These are phyloP conservation scores for Coemansia sp. DNA, from an alignment of 192 early-diverging fungal genomes.

Conservation along the genomic window DNA sequence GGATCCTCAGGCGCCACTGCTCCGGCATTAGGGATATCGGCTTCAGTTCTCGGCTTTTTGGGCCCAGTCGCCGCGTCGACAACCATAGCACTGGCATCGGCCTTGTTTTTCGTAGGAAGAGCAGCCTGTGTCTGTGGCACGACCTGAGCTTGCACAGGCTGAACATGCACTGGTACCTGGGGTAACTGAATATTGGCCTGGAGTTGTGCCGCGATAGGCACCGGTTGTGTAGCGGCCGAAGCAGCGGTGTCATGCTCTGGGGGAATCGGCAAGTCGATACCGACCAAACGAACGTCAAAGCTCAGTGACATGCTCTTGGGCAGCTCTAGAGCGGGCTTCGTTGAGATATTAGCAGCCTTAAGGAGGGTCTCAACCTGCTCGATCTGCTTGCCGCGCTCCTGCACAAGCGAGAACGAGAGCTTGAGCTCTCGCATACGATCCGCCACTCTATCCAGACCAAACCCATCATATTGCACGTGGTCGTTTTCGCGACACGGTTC, in stretches of 20 bases:
- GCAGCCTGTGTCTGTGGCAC: constrained; percentile 6
- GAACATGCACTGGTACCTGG: constrained; percentile 23
- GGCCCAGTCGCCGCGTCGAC: not conserved
- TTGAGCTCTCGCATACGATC: constrained; percentile 49
- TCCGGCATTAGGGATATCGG: not conserved
- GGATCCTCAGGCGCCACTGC: constrained; percentile 12
- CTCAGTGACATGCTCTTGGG: constrained; percentile 40
- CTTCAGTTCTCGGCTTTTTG: constrained; percentile 30
- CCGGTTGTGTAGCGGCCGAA: not conserved
- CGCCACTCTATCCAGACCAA: constrained; percentile 39
- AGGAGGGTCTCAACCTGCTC: constrained; percentile 40
- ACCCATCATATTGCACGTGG: constrained; percentile 49
- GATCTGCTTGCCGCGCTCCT: constrained; percentile 42
- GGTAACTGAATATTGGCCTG: not conserved
- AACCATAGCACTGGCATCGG: not conserved
- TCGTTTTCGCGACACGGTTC: constrained; percentile 46
- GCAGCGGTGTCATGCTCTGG: constrained; percentile 19
- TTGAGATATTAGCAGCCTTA: constrained; percentile 35
- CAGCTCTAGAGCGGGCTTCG: constrained; percentile 30
- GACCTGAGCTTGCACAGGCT: constrained; percentile 19
- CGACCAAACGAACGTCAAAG: constrained; percentile 42
- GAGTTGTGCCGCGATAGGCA: constrained; percentile 8
- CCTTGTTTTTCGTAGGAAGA: constrained; percentile 42
- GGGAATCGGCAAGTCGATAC: constrained; percentile 39
- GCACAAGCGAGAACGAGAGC: constrained; percentile 50